Base-by-base conservation (phyloP, 371 early-diverging fungal species). In the Mortierella sp. region DNA sequence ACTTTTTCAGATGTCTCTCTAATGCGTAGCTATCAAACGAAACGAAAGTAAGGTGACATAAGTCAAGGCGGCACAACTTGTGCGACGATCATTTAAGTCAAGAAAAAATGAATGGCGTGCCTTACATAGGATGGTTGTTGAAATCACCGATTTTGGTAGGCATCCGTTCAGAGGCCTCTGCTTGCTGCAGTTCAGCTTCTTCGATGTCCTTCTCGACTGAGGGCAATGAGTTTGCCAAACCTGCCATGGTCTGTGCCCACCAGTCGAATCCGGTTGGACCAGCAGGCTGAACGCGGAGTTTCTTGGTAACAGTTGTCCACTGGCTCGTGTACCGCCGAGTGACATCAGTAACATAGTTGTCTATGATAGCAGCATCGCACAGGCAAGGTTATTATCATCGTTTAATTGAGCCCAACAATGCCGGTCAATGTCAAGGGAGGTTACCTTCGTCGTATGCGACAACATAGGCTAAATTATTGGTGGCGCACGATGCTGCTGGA, bases 1-100 rank as follows among this genome's bases (percentile, higher is more conserved):
- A 91, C 74, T 95, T 94, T 56, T 93, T 93, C 65, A 97, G 81
- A 77, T 97, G 96, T n/a, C 97, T 90, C 76, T 97, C 95, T 55
- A 98, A 88, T 12, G 94, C 97, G 87, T 89, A 92, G 32, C 92
- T 92, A 65, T 16, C 14, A 54, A 71, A 4, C n/a, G 18, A 7
- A 12, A 46, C 48, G 4, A 12, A 46, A 14, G 43, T n/a, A 72
- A 63, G 29, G 49, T 10, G 41, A 4, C 14, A 3, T 27, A 32
- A 70, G n/a, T 55, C 18, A 68, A 24, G 16, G 4, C 3, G 8
- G 2, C 2, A 63, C 54, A 43, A 35, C 1, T 51, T 16, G 7
- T 18, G 35, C 32, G 29, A 58, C 3, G 11, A 71, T 35, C 24
- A 4, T 1, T 6, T 24, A 44, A 18, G 44, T n/a, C 32, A 55